Percentiles rank a stretch among this genome's conserved stretches.
Evolutionary conservation across 139 green algal species (phyloP).

Genomic region (Monoraphidium neglectum): DNA sequence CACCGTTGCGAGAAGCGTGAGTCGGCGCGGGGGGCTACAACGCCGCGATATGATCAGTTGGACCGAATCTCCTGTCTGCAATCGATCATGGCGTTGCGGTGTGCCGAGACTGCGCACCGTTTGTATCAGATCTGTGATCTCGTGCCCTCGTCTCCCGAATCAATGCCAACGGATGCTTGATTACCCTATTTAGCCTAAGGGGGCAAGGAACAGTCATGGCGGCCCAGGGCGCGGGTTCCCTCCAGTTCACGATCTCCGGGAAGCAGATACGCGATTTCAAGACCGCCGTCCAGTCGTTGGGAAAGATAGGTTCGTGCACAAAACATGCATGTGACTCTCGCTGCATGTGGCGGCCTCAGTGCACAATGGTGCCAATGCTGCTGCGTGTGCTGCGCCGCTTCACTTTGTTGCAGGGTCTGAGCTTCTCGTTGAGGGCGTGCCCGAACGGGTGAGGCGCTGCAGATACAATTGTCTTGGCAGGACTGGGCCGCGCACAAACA

Average conservation of each 20-base stretch:
- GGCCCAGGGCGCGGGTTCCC: neutral
- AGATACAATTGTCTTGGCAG: neutral
- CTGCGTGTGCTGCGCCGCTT: neutral
- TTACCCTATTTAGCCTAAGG: no score
- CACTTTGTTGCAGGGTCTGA: slow-evolving; percentile 38
- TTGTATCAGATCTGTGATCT: no score
- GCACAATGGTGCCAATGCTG: neutral
- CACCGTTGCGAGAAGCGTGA: no score
- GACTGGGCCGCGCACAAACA: neutral
- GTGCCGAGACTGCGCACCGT: no score
- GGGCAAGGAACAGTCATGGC: no score
- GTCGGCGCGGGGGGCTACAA: no score
- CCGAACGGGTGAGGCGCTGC: slow-evolving; percentile 42
- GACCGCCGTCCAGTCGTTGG: slow-evolving; percentile 37
- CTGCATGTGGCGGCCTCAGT: neutral
- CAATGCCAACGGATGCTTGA: no score
- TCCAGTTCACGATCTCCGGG: slow-evolving; percentile 36
- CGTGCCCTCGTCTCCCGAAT: no score
- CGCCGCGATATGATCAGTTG: no score
- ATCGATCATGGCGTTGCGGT: no score
- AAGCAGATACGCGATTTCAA: slow-evolving; percentile 53
- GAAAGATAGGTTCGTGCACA: slow-evolving; percentile 43
- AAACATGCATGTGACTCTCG: neutral
- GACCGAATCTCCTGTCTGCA: no score
- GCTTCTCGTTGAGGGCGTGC: slow-evolving; percentile 64